Base-by-base conservation (phyloP, 352 stramenopile species). In the Globisporangium barbulae region DNA sequence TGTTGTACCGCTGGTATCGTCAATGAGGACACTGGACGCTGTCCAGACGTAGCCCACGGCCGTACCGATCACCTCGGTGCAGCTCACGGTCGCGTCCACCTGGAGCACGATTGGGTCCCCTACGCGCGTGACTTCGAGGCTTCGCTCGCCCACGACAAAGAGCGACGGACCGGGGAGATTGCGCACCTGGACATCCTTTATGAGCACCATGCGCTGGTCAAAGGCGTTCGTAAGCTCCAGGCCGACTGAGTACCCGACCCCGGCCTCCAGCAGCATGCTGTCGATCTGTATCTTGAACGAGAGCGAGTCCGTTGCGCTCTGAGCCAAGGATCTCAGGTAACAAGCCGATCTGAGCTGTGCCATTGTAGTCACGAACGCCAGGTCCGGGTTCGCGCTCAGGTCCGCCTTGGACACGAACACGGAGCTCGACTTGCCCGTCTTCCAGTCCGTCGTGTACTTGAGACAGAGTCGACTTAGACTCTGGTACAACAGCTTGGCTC, bases 181-280 rank as follows among this genome's bases (percentile, higher is more conserved):
- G 2, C 72, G 67, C 0, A 90, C 49, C n/a, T 62, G 55, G 3
- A 91, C 61, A 7, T 12, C 45, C 33, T 88, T 83, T 0, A 59
- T 54, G 3, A 65, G 52, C 0, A 65, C 41, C 0, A 66, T 47
- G 2, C 68, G 64, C 53, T 90, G 76, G 12, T 50, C 66, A 21
- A 91, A 91, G 10, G 77, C 79, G 41, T 93, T 93, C 10, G 63
- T 70, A 7, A 93, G 73, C 15, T 73, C 73, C 21, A 91, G 53
- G 0, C 80, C 82, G 5, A 91, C 55, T 1, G 76, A 55, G 58
- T 90, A 90, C 2, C 41, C 64, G 19, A 65, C 65, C 1, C 76
- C 70, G 1, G 72, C 39, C 48, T 81, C 68, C 0, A 93, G 30
- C 0, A 75, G 53, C 0, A 73, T 72, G 44, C 71, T 85, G 55